These are phyloP conservation scores for Sarocladium brachiariae DNA, from an alignment of 2,329 filamentous ascomycete species.

Conservation along the genomic window DNA sequence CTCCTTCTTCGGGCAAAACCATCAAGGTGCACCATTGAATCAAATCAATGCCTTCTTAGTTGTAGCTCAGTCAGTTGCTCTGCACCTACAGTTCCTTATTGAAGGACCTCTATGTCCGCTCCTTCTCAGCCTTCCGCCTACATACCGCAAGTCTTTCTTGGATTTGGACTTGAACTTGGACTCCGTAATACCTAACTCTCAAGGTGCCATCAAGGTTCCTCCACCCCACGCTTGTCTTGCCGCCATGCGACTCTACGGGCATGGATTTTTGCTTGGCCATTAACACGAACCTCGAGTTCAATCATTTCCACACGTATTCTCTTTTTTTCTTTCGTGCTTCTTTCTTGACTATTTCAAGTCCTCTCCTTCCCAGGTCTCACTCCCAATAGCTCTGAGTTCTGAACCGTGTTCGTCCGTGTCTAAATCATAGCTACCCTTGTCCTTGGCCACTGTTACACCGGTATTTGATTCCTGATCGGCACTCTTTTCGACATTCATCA, in stretches of 20 bases:
- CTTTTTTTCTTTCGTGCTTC: background rate
- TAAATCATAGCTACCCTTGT: background rate
- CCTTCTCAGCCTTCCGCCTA: background rate
- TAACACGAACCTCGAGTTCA: background rate
- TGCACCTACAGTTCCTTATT: too few species aligned
- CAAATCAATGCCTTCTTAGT: background rate
- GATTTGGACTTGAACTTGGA: too few species aligned
- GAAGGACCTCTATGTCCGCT: background rate
- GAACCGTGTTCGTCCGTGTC: too few species aligned
- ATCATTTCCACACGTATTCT: background rate
- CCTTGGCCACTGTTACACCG: background rate
- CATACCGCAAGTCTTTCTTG: too few species aligned
- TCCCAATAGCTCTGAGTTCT: too few species aligned
- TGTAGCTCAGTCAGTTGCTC: background rate
- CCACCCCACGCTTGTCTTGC: background rate
- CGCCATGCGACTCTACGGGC: constrained; percentile 1
- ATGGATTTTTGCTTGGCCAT: background rate
- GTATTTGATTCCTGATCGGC: background rate
- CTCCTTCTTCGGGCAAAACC: constrained; percentile 1
- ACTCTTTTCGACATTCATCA: background rate
- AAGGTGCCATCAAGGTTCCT: constrained; percentile 6
- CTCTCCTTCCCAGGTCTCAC: background rate
- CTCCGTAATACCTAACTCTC: background rate
- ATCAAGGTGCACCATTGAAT: constrained; percentile 8
- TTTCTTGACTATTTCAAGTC: background rate